A percentile compares a stretch with the other conserved stretches of the same genome.
These are phyloP conservation scores for Trichoderma atroviride DNA, from an alignment of 2,329 filamentous ascomycete genomes.

Conservation along the genomic window DNA sequence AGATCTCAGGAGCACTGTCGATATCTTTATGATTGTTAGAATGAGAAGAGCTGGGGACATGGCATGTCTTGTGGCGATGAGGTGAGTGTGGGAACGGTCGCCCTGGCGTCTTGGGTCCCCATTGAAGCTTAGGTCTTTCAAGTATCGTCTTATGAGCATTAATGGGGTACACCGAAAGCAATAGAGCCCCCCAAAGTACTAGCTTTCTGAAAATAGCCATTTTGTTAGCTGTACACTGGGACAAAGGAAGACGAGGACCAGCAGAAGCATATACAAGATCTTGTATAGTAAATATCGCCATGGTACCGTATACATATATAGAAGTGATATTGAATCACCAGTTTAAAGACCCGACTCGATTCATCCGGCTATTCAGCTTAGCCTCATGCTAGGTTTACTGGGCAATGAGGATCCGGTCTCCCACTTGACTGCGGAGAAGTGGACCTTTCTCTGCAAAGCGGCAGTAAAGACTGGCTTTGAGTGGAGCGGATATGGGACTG, in stretches of 20 bases:
- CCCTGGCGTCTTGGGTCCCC: constrained; percentile 14
- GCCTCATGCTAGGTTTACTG: background rate
- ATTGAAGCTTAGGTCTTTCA: constrained; percentile 3
- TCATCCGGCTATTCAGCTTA: constrained; percentile 11
- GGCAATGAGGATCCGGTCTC: background rate
- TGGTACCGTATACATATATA: background rate
- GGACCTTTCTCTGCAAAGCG: background rate
- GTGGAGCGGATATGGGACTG: constrained; percentile 2
- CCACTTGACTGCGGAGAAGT: background rate
- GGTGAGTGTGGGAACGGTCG: constrained; percentile 10
- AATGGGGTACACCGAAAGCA: background rate
- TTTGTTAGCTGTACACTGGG: too few relatives aligned
- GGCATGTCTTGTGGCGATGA: constrained; percentile 7
- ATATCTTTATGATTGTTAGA: background rate
- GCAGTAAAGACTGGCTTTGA: background rate
- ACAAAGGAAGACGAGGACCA: background rate
- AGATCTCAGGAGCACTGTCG: background rate
- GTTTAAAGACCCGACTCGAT: background rate
- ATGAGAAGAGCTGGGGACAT: background rate
- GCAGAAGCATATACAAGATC: background rate
- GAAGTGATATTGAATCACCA: background rate
- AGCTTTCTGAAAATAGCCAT: background rate
- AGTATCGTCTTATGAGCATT: background rate
- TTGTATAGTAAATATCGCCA: background rate
- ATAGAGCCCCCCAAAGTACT: background rate